Evolutionary conservation across 2,329 filamentous ascomycete species (phyloP).

Genomic region (Phialocephala subalpina): DNA sequence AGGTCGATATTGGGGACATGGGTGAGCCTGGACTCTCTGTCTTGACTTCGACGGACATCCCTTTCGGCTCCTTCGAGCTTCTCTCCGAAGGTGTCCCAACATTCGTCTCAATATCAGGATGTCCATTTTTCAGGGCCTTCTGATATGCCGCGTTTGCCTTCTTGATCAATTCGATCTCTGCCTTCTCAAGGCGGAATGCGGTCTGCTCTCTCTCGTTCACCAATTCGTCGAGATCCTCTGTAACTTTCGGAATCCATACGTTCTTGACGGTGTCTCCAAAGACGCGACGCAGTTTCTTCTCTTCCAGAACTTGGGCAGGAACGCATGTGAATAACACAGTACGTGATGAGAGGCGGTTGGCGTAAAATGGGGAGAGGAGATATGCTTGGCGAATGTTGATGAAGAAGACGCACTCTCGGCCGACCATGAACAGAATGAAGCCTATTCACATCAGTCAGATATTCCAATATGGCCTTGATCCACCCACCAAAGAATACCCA

Average conservation of each 20-base stretch:
- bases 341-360: conserved; percentile 69
- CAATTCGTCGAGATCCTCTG: conserved; percentile 64
- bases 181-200: conserved; percentile 68
- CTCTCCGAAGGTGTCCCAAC: conserved; percentile 18
- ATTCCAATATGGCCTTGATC: background rate
- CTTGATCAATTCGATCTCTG: conserved; percentile 69
- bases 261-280: conserved; percentile 70
- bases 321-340: conserved; percentile 74
- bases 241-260: conserved; percentile 69
- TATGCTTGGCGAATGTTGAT: conserved; percentile 76
- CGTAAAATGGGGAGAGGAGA: conserved; percentile 70
- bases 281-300: conserved; percentile 63
- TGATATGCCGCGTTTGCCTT: conserved; percentile 62
- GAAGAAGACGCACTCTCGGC: conserved; percentile 71
- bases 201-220: conserved; percentile 66
- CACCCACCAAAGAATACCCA: conserved; percentile 65
- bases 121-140: conserved; percentile 60
- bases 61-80: conserved; percentile 12
- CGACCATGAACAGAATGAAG: conserved; percentile 72
- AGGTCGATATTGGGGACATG: background rate
- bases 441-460: conserved; percentile 35
- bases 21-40: conserved; percentile 16
- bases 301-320: conserved; percentile 65
- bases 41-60: background rate
- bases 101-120: conserved; percentile 45